Conservation (phyloP, 768 basidiomycete genomes). For the Boletales sp. region DNA sequence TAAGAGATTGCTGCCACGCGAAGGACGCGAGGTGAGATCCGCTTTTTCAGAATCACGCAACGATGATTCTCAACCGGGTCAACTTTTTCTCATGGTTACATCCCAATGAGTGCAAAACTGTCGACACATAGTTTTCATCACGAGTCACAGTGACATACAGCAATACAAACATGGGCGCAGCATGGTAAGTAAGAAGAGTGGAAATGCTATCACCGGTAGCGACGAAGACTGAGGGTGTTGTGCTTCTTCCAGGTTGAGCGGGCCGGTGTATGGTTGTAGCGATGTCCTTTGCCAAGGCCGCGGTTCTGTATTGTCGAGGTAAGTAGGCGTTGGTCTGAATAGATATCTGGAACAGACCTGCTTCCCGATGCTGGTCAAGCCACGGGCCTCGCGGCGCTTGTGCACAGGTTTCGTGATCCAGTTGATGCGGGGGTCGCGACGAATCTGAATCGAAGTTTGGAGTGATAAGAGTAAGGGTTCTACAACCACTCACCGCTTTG, state of each 20-base stretch:
- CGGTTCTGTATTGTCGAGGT: slow-evolving; percentile 63
- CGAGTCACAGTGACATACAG: slow-evolving; percentile 13
- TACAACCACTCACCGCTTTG: slow-evolving; percentile 68
- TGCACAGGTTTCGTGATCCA: slow-evolving; percentile 99
- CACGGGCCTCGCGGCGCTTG: slow-evolving; percentile 97
- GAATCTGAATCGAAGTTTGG: slow-evolving; percentile 51
- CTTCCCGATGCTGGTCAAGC: slow-evolving; percentile 95
- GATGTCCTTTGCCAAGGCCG: slow-evolving; percentile 93
- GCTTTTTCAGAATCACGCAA: too few relatives aligned
- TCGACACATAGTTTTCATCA: slow-evolving; percentile 12
- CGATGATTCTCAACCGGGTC: background rate
- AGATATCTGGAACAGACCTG: slow-evolving; percentile 50
- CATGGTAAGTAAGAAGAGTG: slow-evolving; percentile 9
- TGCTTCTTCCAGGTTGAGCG: slow-evolving; percentile 95
- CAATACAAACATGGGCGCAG: slow-evolving; percentile 29
- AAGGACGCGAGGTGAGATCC: slow-evolving; percentile 16
- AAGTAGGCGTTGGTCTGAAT: background rate
- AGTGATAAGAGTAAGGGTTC: background rate
- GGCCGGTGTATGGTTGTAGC: slow-evolving; percentile 89
- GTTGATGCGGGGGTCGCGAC: slow-evolving; percentile 96
- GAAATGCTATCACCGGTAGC: slow-evolving; percentile 62
- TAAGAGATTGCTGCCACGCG: slow-evolving; percentile 16
- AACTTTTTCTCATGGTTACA: slow-evolving; percentile 1
- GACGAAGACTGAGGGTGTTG: slow-evolving; percentile 93
- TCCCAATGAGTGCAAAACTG: background rate